A percentile compares a stretch with the other conserved stretches of the same genome.
Evolutionary conservation across 192 early-diverging fungal genomes (phyloP).

Genomic region (Coemansia sp.): DNA sequence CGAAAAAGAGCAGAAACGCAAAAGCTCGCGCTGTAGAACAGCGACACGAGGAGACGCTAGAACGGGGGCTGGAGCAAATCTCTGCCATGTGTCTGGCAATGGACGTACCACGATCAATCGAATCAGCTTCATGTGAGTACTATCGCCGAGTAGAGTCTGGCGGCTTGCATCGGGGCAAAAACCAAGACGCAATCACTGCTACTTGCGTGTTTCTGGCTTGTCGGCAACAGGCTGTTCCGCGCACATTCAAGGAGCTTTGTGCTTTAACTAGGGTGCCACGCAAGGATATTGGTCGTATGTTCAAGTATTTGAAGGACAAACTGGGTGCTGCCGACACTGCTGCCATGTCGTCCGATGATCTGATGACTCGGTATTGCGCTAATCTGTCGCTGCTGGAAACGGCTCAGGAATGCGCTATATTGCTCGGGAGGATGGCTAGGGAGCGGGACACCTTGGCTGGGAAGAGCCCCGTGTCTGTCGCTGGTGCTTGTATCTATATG

Average conservation of each 20-base stretch:
- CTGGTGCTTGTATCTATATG: constrained; percentile 91
- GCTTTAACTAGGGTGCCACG: constrained; percentile 87
- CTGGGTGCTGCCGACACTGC: constrained; percentile 61
- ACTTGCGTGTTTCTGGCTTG: constrained; percentile 95
- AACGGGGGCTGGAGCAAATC: constrained; percentile 78
- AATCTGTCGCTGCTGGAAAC: constrained; percentile 69
- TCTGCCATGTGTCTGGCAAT: constrained; percentile 80
- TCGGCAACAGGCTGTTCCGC: constrained; percentile 74
- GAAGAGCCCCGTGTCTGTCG: constrained; percentile 89
- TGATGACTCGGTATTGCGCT: constrained; percentile 82
- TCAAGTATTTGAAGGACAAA: constrained; percentile 55
- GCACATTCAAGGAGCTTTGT: constrained; percentile 96
- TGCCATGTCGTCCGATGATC: constrained; percentile 70
- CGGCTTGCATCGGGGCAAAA: constrained; percentile 80
- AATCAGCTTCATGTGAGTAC: constrained; percentile 84
- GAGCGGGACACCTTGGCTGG: constrained; percentile 87
- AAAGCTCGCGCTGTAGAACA: constrained; percentile 62
- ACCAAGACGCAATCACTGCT: constrained; percentile 80
- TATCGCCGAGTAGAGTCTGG: constrained; percentile 85
- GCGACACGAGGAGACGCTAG: constrained; percentile 75
- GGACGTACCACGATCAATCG: constrained; percentile 71
- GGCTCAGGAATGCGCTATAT: constrained; percentile 71
- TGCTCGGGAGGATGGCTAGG: constrained; percentile 71
- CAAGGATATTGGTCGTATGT: constrained; percentile 89
- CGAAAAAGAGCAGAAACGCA: constrained; percentile 27